These are phyloP conservation scores for Populus hybrid DNA, from an alignment of 441 rosid species.

Conservation along the genomic window DNA sequence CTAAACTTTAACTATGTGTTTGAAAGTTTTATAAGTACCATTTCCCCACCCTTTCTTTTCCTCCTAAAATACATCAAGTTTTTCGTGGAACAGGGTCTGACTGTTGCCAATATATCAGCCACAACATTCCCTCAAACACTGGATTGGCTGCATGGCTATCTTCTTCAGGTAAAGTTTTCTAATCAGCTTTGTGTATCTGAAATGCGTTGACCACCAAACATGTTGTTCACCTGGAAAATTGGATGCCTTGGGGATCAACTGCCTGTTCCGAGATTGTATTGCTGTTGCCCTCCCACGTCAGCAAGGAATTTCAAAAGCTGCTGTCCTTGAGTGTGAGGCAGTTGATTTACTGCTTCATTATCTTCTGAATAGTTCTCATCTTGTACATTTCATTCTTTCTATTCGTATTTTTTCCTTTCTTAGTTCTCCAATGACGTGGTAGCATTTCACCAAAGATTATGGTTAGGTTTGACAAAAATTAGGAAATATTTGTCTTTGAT, in stretches of 20 bases:
- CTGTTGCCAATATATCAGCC: constrained; percentile 61
- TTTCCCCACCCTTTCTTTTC: not conserved
- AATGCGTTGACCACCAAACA: not conserved
- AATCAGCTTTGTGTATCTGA: constrained; percentile 5
- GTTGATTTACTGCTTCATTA: constrained; percentile 6
- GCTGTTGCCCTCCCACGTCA: not conserved
- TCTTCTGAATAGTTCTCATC: constrained; percentile 1
- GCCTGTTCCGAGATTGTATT: not conserved
- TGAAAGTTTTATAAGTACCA: not conserved
- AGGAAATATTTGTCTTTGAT: not conserved
- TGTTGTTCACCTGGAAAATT: not conserved
- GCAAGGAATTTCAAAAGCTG: constrained; percentile 1
- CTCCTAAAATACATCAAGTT: not conserved
- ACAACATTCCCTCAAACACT: constrained; percentile 78
- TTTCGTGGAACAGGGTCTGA: constrained; percentile 52
- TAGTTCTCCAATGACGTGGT: not conserved
- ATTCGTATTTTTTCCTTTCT: not conserved
- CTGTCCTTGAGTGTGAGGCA: not conserved
- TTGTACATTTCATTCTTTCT: not conserved
- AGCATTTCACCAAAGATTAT: not conserved
- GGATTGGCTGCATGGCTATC: constrained; percentile 72
- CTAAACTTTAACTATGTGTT: not conserved
- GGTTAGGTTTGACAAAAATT: not conserved
- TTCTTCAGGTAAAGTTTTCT: constrained; percentile 58
- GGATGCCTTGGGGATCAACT: not conserved